Base-by-base conservation (phyloP, 345 rosid species). In the Noccaea bulbosa region DNA sequence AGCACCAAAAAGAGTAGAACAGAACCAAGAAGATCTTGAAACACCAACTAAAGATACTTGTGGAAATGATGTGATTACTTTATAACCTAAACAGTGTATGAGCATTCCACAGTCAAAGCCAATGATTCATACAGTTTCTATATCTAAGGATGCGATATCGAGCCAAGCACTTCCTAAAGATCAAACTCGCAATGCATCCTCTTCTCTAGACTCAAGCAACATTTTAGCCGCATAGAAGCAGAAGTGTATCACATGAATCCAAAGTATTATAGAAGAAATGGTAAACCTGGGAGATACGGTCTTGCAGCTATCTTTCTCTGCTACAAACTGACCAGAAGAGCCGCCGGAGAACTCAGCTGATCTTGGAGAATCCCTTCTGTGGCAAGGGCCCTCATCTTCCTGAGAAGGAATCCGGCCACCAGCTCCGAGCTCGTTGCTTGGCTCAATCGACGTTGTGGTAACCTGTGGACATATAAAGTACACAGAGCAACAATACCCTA, bases 221-320 rank as follows among this genome's bases (percentile, higher is more conserved):
- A 68, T 11, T 6, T 0, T 27, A 54, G 43, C 0, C 1, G 33
- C 30, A 68, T 4, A 24, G 10, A 10, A 9, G 35, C 2, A 41
- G 48, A 10, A 32, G 1, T 0, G 3, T 22, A 24, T n/a, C 40
- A 14, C 22, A 53, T 3, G 5, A 56, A 11, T 10, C 9, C 8
- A 12, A 44, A 11, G 46, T 37, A 41, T 4, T 4, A 5, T 6
- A 50, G 66, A 37, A 2, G 11, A 62, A 1, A 22, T 59, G 16
- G 41, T 10, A 35, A 65, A 85, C 96, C 96, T 88, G 77, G 85
- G 83, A 56, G 87, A 78, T 17, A 72, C 37, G 17, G 69, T 69
- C 65, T 70, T 83, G 71, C 27, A 39, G 69, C 71, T 74, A 60
- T 84, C 91, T 2, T 78, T 63, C 43, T 86, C 91, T 37, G 35